These are phyloP conservation scores for Nannochloris sp. DNA, from an alignment of 139 green algal species.

Conservation along the genomic window DNA sequence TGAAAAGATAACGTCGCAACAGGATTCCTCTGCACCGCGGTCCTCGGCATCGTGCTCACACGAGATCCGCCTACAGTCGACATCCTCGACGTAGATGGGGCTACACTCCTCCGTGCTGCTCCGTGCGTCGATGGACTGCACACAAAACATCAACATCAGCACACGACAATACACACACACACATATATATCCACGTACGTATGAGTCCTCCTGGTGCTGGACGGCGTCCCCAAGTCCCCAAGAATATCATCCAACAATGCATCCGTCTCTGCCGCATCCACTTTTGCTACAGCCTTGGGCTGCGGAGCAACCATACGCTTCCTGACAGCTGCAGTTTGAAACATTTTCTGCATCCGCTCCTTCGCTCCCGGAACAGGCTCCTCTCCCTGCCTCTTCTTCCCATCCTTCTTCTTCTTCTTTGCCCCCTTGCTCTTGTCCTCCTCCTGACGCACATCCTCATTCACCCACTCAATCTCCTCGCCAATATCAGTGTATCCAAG, in stretches of 20 bases:
- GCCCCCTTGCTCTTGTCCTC: slow-evolving; percentile 9
- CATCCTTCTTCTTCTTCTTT: not conserved
- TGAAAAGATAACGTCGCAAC: too few relatives aligned
- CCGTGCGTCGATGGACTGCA: too few relatives aligned
- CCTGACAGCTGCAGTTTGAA: slow-evolving; percentile 30
- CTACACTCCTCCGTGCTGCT: too few relatives aligned
- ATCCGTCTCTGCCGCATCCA: slow-evolving; percentile 40
- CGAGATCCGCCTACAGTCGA: too few relatives aligned
- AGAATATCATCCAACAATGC: slow-evolving; percentile 75
- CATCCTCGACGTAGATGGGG: too few relatives aligned
- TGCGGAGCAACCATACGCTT: not conserved
- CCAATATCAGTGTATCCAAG: slow-evolving; percentile 80
- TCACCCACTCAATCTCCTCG: slow-evolving; percentile 77
- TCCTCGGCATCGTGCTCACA: too few relatives aligned
- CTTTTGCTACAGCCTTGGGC: not conserved
- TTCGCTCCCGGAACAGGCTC: slow-evolving; percentile 18
- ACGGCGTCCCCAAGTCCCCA: slow-evolving; percentile 27
- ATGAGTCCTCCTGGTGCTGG: too few relatives aligned
- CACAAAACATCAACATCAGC: too few relatives aligned
- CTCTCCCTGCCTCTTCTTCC: slow-evolving; percentile 18
- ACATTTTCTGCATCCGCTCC: slow-evolving; percentile 48
- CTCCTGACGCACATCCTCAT: slow-evolving; percentile 3
- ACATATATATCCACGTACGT: too few relatives aligned
- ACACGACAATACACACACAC: too few relatives aligned
- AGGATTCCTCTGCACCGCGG: too few relatives aligned